These are phyloP conservation scores for Aegilops tauschii DNA, from an alignment of 176 grass and related monocot species.

Conservation along the genomic window DNA sequence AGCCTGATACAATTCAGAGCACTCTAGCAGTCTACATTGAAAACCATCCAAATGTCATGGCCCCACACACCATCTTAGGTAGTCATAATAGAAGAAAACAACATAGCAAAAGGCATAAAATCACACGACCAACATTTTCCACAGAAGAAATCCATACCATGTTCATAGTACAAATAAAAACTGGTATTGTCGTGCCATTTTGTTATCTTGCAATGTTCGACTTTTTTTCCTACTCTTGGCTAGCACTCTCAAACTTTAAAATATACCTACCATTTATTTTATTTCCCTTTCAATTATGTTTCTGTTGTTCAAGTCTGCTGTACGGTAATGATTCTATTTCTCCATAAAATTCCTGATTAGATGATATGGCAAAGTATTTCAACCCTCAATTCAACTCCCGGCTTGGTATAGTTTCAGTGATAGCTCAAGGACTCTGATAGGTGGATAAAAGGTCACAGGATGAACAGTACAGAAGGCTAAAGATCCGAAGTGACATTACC, in stretches of 20 bases:
- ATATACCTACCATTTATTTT: background rate
- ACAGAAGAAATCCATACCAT: background rate
- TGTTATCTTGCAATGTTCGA: background rate
- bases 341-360: background rate
- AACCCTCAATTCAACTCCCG: background rate
- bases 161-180: background rate
- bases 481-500: conserved; percentile 33
- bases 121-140: conserved; percentile 2
- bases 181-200: background rate
- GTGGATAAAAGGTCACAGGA: background rate
- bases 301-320: background rate
- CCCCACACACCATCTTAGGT: background rate
- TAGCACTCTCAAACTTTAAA: background rate
- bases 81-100: background rate
- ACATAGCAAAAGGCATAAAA: background rate
- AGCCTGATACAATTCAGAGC: background rate
- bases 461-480: conserved; percentile 1
- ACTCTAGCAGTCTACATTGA: background rate
- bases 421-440: background rate
- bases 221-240: background rate
- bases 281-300: conserved; percentile 8
- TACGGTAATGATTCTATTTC: conserved; percentile 1
- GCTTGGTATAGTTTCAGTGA: conserved; percentile 3
- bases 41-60: background rate
- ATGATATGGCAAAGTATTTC: conserved; percentile 9